A percentile compares a stretch with the other conserved stretches of the same genome.
Evolutionary conservation across 2,329 filamentous ascomycete genomes (phyloP).

Genomic region (Cytospora mali): DNA sequence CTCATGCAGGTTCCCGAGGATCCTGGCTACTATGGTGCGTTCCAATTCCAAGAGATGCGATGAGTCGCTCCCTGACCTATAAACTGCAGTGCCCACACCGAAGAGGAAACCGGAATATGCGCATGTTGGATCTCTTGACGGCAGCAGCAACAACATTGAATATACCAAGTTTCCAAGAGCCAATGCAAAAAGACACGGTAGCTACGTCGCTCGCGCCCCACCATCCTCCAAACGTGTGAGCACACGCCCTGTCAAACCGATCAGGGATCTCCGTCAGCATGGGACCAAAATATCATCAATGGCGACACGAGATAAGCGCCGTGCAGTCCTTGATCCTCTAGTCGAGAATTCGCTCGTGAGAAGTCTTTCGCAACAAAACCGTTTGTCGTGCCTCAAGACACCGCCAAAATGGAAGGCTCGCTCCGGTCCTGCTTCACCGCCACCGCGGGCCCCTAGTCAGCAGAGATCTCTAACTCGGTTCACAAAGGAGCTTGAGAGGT

Average conservation of each 20-base stretch:
- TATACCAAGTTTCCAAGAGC: not conserved
- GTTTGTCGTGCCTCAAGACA: constrained; percentile 41
- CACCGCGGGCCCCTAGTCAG: constrained; percentile 49
- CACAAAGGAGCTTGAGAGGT: constrained; percentile 45
- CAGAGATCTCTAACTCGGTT: constrained; percentile 46
- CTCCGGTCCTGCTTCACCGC: constrained; percentile 21
- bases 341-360: constrained; percentile 50
- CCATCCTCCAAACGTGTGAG: constrained; percentile 3
- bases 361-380: constrained; percentile 49
- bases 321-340: constrained; percentile 41
- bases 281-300: constrained; percentile 16
- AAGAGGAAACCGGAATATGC: constrained; percentile 24
- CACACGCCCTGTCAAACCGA: not conserved
- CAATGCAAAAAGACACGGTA: constrained; percentile 22
- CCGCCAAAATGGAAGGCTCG: constrained; percentile 28
- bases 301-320: constrained; percentile 35
- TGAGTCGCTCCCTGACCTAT: not conserved
- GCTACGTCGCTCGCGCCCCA: constrained; percentile 27
- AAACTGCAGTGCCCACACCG: constrained; percentile 4
- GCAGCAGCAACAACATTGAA: constrained; percentile 11
- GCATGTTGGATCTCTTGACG: constrained; percentile 23
- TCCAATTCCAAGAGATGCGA: too few species aligned
- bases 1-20: constrained; percentile 34
- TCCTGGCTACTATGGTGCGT: constrained; percentile 17
- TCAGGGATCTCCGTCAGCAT: not conserved